Evolutionary conservation across 306 rosid genomes (phyloP), one percentile per base, ranked within the genome.

Genomic region (Vigna radiata): DNA sequence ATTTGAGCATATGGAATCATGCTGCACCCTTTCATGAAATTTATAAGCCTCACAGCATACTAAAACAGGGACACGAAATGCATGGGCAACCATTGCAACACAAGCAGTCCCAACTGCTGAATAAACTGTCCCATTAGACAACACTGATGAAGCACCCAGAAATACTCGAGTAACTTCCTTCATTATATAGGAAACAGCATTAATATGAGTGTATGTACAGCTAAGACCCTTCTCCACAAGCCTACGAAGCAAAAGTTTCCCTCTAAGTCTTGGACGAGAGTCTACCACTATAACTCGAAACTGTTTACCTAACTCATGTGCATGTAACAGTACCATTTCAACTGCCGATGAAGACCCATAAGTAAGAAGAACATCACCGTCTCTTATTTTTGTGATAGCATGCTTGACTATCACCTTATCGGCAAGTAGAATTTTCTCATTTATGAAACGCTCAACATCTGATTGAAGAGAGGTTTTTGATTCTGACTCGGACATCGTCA

Each of bases 31-130:
- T 72, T 88, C 91, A 43, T 85, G 91, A 81, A 88, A 88, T 78
- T 88, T 88, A 81, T 88, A 88, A 36, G 91, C 89, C 79, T 88
- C 91, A 4, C 91, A 88, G 62, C 91, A 88, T 23, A 88, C 87
- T 43, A 88, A 72, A 73, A 88, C 91, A 54, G 89, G 91, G 31
- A 88, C 89, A 55, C 67, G 87, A 70, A 79, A 83, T 37, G 80
- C 86, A 78, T 88, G 87, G 76, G 91, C 89, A 81, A 85, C 91
- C 91, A 88, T 88, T 41, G 91, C 91, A 81, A 88, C 86, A 75
- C 86, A 77, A 53, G 91, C 89, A 61, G 83, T 88, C 59, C 91
- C 91, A 76, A 88, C 89, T 56, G 87, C 83, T 48, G 91, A 88
- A 70, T 80, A 88, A 31, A 88, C 91, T 9, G 91, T 88, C 75